Conservation (phyloP, 768 basidiomycete genomes). For the Suillus alpinus region DNA sequence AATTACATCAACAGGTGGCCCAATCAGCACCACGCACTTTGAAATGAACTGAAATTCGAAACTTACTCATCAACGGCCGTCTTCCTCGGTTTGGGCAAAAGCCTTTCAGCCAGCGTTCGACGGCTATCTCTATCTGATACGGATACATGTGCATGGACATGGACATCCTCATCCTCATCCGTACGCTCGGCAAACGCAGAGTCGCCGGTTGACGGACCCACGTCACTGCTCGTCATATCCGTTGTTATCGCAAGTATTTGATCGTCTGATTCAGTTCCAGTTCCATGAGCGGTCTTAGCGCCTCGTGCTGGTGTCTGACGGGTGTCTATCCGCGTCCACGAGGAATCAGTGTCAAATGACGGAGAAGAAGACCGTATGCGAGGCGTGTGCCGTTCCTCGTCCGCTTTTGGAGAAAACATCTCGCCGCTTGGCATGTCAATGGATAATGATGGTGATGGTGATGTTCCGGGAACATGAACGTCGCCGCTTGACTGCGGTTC, state of each 20-base stretch:
- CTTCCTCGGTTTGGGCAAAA: conserved; percentile 62
- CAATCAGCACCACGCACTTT: background rate
- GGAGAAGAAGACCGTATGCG: conserved; percentile 17
- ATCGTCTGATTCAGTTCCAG: conserved; percentile 2
- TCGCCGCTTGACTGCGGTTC: conserved; percentile 12
- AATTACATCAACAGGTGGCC: conserved; percentile 10
- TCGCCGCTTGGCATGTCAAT: background rate
- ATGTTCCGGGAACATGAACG: conserved; percentile 18
- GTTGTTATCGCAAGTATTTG: conserved; percentile 23
- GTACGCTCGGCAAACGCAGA: conserved; percentile 36
- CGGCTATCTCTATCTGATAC: conserved; percentile 12
- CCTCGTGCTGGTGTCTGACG: conserved; percentile 21
- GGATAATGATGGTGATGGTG: background rate
- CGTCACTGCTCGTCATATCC: conserved; percentile 44
- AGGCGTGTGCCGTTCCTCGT: conserved; percentile 20
- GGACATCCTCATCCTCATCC: conserved; percentile 9
- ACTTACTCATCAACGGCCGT: conserved; percentile 72
- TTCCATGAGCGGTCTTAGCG: conserved; percentile 3
- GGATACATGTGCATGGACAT: no score
- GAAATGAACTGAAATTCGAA: background rate
- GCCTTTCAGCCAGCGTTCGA: conserved; percentile 56
- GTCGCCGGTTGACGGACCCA: conserved; percentile 48
- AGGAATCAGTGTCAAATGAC: conserved; percentile 50
- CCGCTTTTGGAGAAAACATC: conserved; percentile 30
- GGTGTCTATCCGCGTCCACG: conserved; percentile 72